Evolutionary conservation across 805 yeast genomes (phyloP), one percentile per base, ranked within the genome.

Genomic region (Teunomyces kruisii): DNA sequence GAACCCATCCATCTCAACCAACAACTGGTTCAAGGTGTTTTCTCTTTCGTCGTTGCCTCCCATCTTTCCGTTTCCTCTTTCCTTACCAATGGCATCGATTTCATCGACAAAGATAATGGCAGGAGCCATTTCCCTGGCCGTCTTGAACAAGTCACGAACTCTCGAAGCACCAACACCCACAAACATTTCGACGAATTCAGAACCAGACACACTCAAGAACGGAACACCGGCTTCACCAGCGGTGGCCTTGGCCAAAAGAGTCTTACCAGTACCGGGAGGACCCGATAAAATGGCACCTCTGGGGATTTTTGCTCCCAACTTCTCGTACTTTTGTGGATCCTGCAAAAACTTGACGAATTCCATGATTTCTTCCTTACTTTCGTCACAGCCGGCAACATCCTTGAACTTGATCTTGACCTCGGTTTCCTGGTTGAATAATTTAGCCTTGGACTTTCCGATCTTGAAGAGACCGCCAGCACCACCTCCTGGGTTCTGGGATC

Each of bases 191-290:
- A 89, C 95, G 55, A 90, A 90, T 63, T 90, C 97, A 10, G 96
- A 88, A 56, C 96, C 97, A 1, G 95, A 86, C 6, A 90, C 96
- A 16, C 94, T 84, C 52, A 82, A 82, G 64, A 90, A 90, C 19
- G 97, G 96, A 42, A 90, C 97, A 41, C 88, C 94, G 1, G 97
- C 96, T 64, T 90, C 97, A 55, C 97, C 97, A 2, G 97, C 97
- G 19, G 97, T 90, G 9, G 97, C 97, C 64, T 87, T 89, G 17
- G 97, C 97, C 45, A 90, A 70, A 51, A 90, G 68, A 0, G 97
- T 90, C 66, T 90, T 90, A 80, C 97, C 97, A 2, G 97, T 90
- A 74, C 97, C 97, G 35, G 97, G 97, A 13, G 96, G 95, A 53
- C 97, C 97, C 9, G 95, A 85, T 41, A 90, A 70, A 52, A 90